Evolutionary conservation across 164 flowering plant species (phyloP).

Genomic region (Tinospora cordifolia): DNA sequence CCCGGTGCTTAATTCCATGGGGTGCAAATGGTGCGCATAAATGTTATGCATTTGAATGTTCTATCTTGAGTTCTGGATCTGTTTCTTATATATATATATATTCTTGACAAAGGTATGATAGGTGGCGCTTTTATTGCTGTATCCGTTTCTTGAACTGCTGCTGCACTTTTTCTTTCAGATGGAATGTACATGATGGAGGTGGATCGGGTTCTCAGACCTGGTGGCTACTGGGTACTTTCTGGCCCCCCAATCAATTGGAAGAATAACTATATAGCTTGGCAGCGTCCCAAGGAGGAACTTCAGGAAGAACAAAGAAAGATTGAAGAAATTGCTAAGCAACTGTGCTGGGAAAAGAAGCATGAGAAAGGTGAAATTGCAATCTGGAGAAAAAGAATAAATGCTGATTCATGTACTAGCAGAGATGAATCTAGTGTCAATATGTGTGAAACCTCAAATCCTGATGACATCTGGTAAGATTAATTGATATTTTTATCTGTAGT

Average conservation of each 20-base stretch:
- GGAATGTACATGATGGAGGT: constrained; percentile 88
- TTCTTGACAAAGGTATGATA: not conserved
- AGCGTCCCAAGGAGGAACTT: constrained; percentile 73
- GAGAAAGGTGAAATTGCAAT: constrained; percentile 75
- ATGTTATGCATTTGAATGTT: not conserved
- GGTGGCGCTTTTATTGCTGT: not conserved
- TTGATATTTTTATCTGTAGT: not conserved
- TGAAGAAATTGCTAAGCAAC: constrained; percentile 63
- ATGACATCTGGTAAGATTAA: constrained; percentile 64
- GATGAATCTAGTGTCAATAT: constrained; percentile 31
- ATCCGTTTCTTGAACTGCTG: not conserved
- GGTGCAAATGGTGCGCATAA: constrained; percentile 60
- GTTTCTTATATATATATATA: not conserved
- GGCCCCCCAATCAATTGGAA: constrained; percentile 94
- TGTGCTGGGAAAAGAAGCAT: constrained; percentile 75
- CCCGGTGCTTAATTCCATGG: constrained; percentile 92
- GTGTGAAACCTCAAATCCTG: constrained; percentile 45
- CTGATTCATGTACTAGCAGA: constrained; percentile 47
- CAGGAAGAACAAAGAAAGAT: constrained; percentile 69
- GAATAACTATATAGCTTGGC: constrained; percentile 64
- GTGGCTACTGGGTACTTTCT: constrained; percentile 90
- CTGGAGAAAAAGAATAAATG: constrained; percentile 63
- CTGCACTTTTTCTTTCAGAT: constrained; percentile 33
- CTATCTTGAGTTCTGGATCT: not conserved
- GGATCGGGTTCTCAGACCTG: constrained; percentile 86